These are phyloP conservation scores for Stephanodiscus minutulus DNA, from an alignment of 108 stramenopile genomes.

Conservation along the genomic window DNA sequence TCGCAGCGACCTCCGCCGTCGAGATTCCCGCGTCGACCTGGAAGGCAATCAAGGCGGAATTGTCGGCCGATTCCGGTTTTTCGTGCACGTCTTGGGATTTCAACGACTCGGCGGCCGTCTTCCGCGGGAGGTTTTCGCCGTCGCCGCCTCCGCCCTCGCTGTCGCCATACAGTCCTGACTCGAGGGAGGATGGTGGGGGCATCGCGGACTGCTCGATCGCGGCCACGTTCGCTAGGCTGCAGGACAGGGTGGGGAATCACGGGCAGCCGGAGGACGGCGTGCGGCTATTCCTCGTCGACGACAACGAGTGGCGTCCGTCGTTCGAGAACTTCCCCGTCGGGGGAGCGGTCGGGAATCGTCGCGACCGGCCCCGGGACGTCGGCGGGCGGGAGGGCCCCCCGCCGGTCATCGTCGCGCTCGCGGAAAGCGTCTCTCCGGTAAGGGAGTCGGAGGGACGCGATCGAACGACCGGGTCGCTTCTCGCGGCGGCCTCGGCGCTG, in stretches of 20 bases:
- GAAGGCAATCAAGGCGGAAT: conserved; percentile 54
- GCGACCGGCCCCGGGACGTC: neutral
- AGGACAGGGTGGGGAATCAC: conserved; percentile 43
- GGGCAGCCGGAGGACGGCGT: conserved; percentile 48
- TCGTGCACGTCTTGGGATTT: conserved; percentile 61
- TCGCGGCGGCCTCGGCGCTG: conserved; percentile 46
- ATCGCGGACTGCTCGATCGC: conserved; percentile 11
- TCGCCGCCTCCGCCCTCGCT: neutral
- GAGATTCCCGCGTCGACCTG: conserved; percentile 47
- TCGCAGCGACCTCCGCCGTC: conserved; percentile 40
- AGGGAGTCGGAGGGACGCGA: conserved; percentile 43
- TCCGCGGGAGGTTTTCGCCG: conserved; percentile 53
- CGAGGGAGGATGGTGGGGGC: neutral
- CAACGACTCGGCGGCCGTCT: conserved; percentile 67
- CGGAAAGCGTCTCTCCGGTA: conserved; percentile 57
- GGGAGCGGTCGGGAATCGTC: neutral
- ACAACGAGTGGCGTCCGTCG: conserved; percentile 57
- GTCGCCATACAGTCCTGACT: neutral
- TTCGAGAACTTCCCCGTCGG: neutral
- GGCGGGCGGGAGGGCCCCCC: conserved; percentile 30
- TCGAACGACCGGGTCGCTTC: conserved; percentile 24
- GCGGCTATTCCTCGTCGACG: conserved; percentile 68
- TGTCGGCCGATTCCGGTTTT: conserved; percentile 58
- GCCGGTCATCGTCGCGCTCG: conserved; percentile 66
- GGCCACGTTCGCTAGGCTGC: conserved; percentile 52